A percentile compares a stretch with the other conserved stretches of the same genome.
phyloP scores from a whole-genome alignment of 495 filamentous ascomycete genomes.

The Xylaria cubensis region DNA sequence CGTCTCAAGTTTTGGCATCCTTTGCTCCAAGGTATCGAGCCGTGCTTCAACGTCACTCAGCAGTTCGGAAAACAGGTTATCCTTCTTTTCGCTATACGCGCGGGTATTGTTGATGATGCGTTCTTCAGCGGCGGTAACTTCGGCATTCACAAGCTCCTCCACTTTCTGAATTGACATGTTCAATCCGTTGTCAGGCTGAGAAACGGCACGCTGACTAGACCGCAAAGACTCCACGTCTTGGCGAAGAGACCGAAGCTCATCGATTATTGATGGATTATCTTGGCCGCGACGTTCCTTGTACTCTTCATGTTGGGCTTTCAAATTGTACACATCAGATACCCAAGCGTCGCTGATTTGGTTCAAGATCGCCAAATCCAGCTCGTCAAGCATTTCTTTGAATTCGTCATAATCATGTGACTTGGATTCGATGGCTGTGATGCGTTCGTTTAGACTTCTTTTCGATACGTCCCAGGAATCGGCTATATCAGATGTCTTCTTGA shows the following conservation, averaged over 20 bases:
- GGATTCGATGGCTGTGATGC: conserved; percentile 10
- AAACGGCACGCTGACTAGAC: background rate
- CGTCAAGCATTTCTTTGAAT: conserved; percentile 30
- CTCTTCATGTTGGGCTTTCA: conserved; percentile 33
- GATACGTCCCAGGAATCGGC: background rate
- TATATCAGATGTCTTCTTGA: conserved; percentile 4
- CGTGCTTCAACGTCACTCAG: background rate
- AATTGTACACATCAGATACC: conserved; percentile 30
- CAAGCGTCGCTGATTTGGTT: conserved; percentile 36
- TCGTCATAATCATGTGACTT: conserved; percentile 26
- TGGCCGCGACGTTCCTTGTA: conserved; percentile 10
- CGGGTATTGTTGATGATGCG: background rate
- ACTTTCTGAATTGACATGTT: background rate
- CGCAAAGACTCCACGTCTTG: background rate
- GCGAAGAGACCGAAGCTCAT: background rate
- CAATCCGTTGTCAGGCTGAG: background rate
- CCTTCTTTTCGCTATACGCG: conserved; percentile 3
- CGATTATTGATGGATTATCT: conserved; percentile 15
- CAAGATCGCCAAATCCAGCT: conserved; percentile 35
- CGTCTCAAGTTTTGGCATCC: background rate
- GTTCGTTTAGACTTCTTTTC: background rate
- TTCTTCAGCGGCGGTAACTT: conserved; percentile 7
- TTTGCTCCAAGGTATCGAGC: background rate
- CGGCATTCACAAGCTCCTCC: background rate
- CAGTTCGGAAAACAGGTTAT: background rate